A percentile compares a stretch with the other conserved stretches of the same genome.
Conservation (phyloP, 2,329 filamentous ascomycete genomes). For the Periglandula ipomoeae region DNA sequence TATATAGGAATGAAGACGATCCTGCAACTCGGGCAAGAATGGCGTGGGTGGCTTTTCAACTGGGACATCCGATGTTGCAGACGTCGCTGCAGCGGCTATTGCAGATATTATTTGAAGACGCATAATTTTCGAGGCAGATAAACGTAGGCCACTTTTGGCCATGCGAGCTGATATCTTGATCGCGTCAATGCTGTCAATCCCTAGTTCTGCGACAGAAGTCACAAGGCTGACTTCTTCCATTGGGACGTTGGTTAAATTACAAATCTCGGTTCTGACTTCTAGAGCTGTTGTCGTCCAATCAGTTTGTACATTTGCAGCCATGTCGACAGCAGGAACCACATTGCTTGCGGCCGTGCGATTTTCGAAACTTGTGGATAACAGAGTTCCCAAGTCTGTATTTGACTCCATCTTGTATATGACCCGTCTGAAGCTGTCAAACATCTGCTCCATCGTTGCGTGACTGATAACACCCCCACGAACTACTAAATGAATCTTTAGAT, state of each 20-base stretch:
- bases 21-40: neutral
- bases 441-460: slow-evolving; percentile 15
- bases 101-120: slow-evolving; percentile 56
- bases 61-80: slow-evolving; percentile 31
- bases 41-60: too few species aligned
- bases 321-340: neutral
- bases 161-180: slow-evolving; percentile 74
- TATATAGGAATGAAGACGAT: slow-evolving; percentile 30
- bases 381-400: slow-evolving; percentile 5
- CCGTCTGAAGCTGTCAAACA: slow-evolving; percentile 33
- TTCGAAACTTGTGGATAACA: neutral
- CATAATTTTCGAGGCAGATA: slow-evolving; percentile 73
- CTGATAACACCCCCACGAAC: slow-evolving; percentile 37
- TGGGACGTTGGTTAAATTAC: slow-evolving; percentile 47
- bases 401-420: slow-evolving; percentile 9
- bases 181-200: slow-evolving; percentile 84
- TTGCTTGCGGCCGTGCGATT: neutral
- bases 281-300: slow-evolving; percentile 29
- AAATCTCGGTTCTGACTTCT: slow-evolving; percentile 52
- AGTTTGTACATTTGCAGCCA: neutral
- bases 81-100: neutral
- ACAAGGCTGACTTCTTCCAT: slow-evolving; percentile 41
- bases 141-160: slow-evolving; percentile 45
- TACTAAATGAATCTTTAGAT: slow-evolving; percentile 49
- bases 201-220: slow-evolving; percentile 69